Percentiles rank a stretch among this genome's conserved stretches.
These are phyloP conservation scores for Septoria linicola DNA, from an alignment of 2,329 filamentous ascomycete genomes.

Conservation along the genomic window DNA sequence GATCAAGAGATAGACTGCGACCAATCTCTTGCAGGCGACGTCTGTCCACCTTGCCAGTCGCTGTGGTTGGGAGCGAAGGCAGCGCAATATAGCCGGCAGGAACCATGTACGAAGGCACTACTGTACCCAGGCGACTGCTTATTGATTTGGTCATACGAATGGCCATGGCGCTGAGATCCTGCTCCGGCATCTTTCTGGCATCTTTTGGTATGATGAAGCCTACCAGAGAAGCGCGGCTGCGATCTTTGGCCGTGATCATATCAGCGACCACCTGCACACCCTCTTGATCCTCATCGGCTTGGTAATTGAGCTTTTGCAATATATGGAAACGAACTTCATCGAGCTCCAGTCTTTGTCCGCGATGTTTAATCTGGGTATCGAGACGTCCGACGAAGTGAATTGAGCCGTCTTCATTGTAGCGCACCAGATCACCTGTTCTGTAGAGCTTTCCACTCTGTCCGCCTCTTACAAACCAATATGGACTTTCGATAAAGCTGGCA, in stretches of 20 bases:
- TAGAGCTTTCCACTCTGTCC: conserved; percentile 1
- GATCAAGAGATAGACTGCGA: conserved; percentile 30
- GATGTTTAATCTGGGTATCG: conserved; percentile 27
- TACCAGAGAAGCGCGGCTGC: not conserved
- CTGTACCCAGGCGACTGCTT: not conserved
- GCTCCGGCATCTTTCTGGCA: not conserved
- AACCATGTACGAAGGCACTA: conserved; percentile 38
- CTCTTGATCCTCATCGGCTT: not conserved
- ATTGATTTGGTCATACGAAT: not conserved
- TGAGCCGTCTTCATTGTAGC: conserved; percentile 21
- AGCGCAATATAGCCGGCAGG: conserved; percentile 70
- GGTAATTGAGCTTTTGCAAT: not conserved
- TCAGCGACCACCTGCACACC: conserved; percentile 3
- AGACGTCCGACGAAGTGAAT: conserved; percentile 25
- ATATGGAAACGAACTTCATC: conserved; percentile 20
- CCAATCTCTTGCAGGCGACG: conserved; percentile 49
- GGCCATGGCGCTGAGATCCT: not conserved
- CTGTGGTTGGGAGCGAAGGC: conserved; percentile 63
- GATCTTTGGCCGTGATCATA: conserved; percentile 1
- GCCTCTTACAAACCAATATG: not conserved
- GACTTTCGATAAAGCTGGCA: conserved; percentile 1
- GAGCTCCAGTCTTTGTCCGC: conserved; percentile 27
- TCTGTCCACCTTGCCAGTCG: conserved; percentile 70
- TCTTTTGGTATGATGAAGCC: not conserved
- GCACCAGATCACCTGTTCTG: conserved; percentile 5